Conservation (phyloP, 345 rosid genomes). For the Mercurialis annua region DNA sequence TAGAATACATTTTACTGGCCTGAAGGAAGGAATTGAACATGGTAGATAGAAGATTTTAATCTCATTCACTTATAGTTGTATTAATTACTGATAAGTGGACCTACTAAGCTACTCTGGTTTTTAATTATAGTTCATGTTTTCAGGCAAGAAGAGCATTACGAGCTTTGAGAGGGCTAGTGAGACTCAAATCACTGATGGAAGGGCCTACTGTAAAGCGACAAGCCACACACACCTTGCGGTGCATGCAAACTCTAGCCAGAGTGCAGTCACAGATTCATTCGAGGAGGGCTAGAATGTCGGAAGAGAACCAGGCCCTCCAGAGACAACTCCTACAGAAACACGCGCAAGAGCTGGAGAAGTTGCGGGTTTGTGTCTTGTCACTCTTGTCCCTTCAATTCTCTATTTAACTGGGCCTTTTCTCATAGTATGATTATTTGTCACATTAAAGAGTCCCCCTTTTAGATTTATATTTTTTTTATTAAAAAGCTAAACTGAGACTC, state of each 20-base stretch:
- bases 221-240: conserved; percentile 62
- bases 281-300: conserved; percentile 77
- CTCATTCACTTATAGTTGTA: not conserved
- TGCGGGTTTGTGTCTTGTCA: conserved; percentile 40
- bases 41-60: not conserved
- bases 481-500: no score
- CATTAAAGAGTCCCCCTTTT: no score
- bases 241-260: conserved; percentile 90
- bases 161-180: conserved; percentile 79
- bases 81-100: not conserved
- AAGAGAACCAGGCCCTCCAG: conserved; percentile 93
- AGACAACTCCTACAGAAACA: conserved; percentile 85
- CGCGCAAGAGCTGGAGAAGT: conserved; percentile 72
- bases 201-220: conserved; percentile 83
- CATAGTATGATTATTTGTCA: not conserved
- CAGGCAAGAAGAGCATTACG: conserved; percentile 84
- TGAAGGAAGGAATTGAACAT: not conserved
- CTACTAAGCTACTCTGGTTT: conserved; percentile 4
- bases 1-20: not conserved
- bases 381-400: not conserved
- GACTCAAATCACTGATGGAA: conserved; percentile 78
- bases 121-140: conserved; percentile 13
- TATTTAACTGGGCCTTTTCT: not conserved
- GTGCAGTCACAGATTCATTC: conserved; percentile 80
- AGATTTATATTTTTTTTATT: no score